A percentile compares a stretch with the other conserved stretches of the same genome.
Conservation (phyloP, 1,284 basidiomycete species). For the Ceratobasidium sp. region DNA sequence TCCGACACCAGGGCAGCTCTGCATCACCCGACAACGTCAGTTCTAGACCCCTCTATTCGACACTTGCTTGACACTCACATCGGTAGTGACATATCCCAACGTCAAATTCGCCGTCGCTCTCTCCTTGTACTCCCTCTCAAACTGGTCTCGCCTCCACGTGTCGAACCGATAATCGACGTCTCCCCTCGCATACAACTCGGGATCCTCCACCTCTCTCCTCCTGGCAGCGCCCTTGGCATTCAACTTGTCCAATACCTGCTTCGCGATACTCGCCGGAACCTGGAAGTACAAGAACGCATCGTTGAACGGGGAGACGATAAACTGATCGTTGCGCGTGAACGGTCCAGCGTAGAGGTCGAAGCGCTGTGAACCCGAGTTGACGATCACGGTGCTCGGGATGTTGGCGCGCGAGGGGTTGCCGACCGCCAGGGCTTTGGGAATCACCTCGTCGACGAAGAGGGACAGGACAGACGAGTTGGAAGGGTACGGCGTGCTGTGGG, state of each 20-base stretch:
- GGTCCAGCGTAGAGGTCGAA: constrained; percentile 71
- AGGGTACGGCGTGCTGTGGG: constrained; percentile 61
- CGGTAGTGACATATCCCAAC: constrained; percentile 79
- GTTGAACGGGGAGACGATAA: constrained; percentile 67
- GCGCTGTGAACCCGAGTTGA: constrained; percentile 80
- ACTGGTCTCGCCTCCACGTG: constrained; percentile 44
- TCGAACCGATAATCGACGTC: constrained; percentile 45
- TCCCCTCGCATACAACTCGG: constrained; percentile 53
- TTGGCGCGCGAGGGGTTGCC: constrained; percentile 70
- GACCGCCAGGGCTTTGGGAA: constrained; percentile 68
- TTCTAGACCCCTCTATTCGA: neutral
- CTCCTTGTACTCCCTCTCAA: constrained; percentile 18
- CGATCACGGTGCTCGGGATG: constrained; percentile 77
- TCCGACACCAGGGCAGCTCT: constrained; percentile 78
- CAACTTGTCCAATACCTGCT: constrained; percentile 67
- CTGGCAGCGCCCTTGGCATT: constrained; percentile 58
- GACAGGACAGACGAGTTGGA: constrained; percentile 74
- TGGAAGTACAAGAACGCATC: constrained; percentile 73
- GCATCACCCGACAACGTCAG: neutral
- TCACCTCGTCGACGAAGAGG: constrained; percentile 70
- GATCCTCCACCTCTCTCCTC: constrained; percentile 69
- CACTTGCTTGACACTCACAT: constrained; percentile 62
- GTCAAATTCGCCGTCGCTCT: constrained; percentile 63
- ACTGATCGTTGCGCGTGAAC: constrained; percentile 78
- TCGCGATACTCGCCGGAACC: constrained; percentile 62